phyloP scores from a whole-genome alignment of 805 yeast genomes.

The Wickerhamiella siamensis region DNA sequence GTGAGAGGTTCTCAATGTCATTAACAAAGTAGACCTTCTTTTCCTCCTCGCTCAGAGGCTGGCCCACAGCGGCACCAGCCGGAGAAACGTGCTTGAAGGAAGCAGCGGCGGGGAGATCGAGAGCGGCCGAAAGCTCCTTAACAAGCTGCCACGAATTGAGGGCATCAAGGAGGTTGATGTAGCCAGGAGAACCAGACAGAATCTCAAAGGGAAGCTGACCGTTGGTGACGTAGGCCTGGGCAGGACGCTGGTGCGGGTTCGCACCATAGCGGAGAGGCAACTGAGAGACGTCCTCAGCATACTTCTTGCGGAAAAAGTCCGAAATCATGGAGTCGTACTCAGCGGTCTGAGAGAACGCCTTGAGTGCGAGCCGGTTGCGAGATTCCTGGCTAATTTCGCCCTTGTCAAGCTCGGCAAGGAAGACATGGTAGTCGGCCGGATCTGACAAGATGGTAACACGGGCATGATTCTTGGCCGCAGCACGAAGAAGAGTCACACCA shows the following conservation, averaged over 20 bases:
- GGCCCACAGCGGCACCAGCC: slow-evolving; percentile 96
- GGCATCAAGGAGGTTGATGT: slow-evolving; percentile 91
- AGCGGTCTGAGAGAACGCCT: slow-evolving; percentile 97
- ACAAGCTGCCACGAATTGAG: slow-evolving; percentile 98
- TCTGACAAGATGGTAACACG: slow-evolving; percentile 92
- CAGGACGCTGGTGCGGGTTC: slow-evolving; percentile 98
- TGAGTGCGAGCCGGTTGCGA: slow-evolving; percentile 75
- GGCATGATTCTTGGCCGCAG: slow-evolving; percentile 96
- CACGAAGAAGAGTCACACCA: slow-evolving; percentile 92
- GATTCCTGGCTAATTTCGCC: slow-evolving; percentile 63
- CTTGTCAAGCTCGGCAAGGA: slow-evolving; percentile 61
- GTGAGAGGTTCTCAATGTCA: slow-evolving; percentile 88
- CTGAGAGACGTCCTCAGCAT: slow-evolving; percentile 79
- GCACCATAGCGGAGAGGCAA: slow-evolving; percentile 96
- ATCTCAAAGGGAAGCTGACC: slow-evolving; percentile 92
- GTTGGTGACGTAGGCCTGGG: slow-evolving; percentile 81
- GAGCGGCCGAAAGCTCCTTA: slow-evolving; percentile 85
- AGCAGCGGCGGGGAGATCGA: slow-evolving; percentile 96
- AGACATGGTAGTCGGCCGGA: slow-evolving; percentile 82
- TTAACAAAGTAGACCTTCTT: slow-evolving; percentile 90
- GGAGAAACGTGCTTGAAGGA: slow-evolving; percentile 98
- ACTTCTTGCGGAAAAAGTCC: slow-evolving; percentile 94
- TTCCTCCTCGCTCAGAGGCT: slow-evolving; percentile 81
- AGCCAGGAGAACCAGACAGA: slow-evolving; percentile 90
- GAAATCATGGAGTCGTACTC: slow-evolving; percentile 92